Conservation (phyloP, 306 rosid species). For the Quercus mongolica region DNA sequence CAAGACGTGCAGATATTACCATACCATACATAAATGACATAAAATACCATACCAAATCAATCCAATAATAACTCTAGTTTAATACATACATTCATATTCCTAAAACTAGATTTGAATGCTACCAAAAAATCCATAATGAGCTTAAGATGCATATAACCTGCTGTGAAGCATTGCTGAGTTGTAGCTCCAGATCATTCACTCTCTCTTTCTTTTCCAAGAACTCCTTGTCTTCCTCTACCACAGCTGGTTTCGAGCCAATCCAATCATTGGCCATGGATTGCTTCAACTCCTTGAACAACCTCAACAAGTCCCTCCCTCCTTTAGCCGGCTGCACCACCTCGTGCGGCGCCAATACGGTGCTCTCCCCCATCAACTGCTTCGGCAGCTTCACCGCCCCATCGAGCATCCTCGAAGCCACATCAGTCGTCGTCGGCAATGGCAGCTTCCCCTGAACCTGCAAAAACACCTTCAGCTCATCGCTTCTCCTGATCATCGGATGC, state of each 20-base stretch:
- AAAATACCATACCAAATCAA: neutral
- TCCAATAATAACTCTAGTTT: neutral
- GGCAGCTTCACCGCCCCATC: constrained; percentile 92
- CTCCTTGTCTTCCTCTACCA: constrained; percentile 86
- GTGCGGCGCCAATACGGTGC: constrained; percentile 46
- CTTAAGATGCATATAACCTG: constrained; percentile 48
- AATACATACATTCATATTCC: neutral
- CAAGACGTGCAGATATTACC: neutral
- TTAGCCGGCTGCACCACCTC: constrained; percentile 86
- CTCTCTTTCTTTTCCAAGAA: constrained; percentile 74
- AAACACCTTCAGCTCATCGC: constrained; percentile 78
- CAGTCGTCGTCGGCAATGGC: constrained; percentile 53
- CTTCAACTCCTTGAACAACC: constrained; percentile 86
- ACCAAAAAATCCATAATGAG: neutral
- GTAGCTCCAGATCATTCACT: constrained; percentile 73
- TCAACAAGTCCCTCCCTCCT: constrained; percentile 86
- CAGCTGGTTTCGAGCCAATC: constrained; percentile 71
- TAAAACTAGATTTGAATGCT: neutral
- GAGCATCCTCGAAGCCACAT: constrained; percentile 84
- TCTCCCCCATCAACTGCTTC: constrained; percentile 60
- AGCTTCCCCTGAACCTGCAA: constrained; percentile 70
- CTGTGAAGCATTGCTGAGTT: constrained; percentile 65
- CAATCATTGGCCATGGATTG: constrained; percentile 88
- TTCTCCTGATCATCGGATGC: constrained; percentile 77
- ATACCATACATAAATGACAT: neutral